These are phyloP conservation scores for Ganoderma sinense DNA, from an alignment of 1,284 basidiomycete genomes.

Conservation along the genomic window DNA sequence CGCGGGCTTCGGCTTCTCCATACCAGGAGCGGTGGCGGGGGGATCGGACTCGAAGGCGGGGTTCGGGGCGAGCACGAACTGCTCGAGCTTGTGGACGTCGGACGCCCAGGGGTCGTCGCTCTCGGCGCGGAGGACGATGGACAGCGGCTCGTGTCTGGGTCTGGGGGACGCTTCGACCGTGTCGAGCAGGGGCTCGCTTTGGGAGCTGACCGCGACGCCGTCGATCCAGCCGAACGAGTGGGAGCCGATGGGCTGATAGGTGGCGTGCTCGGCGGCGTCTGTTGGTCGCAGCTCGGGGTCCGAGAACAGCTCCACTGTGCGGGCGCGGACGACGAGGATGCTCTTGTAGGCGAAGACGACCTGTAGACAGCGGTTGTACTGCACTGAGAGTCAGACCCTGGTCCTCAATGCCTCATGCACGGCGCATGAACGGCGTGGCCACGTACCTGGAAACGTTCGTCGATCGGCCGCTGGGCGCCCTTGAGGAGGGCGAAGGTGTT, in stretches of 20 bases:
- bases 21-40: background rate
- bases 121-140: constrained; percentile 61
- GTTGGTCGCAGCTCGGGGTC: constrained; percentile 44
- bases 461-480: constrained; percentile 42
- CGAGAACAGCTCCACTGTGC: constrained; percentile 62
- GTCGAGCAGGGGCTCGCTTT: constrained; percentile 13
- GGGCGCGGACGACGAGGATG: constrained; percentile 63
- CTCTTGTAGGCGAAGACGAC: constrained; percentile 55
- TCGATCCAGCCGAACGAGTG: constrained; percentile 73
- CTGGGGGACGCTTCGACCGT: background rate
- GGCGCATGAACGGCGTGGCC: background rate
- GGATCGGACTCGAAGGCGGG: constrained; percentile 30
- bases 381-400: background rate
- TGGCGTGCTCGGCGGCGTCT: constrained; percentile 17
- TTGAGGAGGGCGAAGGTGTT: constrained; percentile 54
- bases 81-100: constrained; percentile 53
- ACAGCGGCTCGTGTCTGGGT: constrained; percentile 40
- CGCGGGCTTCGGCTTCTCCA: too few relatives aligned
- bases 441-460: constrained; percentile 47
- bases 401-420: background rate
- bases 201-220: constrained; percentile 45
- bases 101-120: constrained; percentile 66
- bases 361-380: constrained; percentile 58
- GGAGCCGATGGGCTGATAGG: constrained; percentile 47
- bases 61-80: constrained; percentile 53